phyloP scores from a whole-genome alignment of 78 protist species.

The Tieghemostelium lacteum region DNA sequence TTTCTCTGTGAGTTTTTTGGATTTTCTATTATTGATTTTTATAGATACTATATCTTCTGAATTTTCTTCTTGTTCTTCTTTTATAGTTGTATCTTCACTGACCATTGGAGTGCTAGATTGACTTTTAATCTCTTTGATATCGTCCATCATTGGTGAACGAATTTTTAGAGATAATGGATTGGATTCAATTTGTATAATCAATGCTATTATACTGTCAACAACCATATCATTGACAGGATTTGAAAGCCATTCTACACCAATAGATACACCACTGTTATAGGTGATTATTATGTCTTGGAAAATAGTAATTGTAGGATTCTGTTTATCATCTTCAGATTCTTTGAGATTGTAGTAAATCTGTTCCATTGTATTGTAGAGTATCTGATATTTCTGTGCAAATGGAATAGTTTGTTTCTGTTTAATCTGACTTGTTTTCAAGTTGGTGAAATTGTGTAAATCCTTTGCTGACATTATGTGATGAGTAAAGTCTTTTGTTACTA shows the following conservation, averaged over 20 bases:
- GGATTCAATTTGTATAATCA: slow-evolving; percentile 82
- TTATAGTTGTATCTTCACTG: neutral
- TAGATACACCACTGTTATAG: slow-evolving; percentile 1
- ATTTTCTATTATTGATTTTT: slow-evolving; percentile 2
- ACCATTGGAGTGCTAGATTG: neutral
- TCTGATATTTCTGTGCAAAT: slow-evolving; percentile 43
- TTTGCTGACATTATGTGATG: slow-evolving; percentile 53
- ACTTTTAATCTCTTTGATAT: neutral
- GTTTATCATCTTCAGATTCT: neutral
- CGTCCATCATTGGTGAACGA: neutral
- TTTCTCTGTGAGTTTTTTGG: slow-evolving; percentile 20
- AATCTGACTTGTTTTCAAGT: slow-evolving; percentile 54
- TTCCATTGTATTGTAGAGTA: slow-evolving; percentile 44
- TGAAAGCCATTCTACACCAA: slow-evolving; percentile 80
- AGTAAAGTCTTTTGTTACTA: slow-evolving; percentile 82
- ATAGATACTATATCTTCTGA: slow-evolving; percentile 1
- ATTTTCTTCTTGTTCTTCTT: neutral
- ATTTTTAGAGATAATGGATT: slow-evolving; percentile 67
- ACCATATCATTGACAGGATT: slow-evolving; percentile 87
- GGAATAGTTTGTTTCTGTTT: slow-evolving; percentile 50
- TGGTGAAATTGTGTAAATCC: slow-evolving; percentile 71
- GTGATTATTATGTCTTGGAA: slow-evolving; percentile 23
- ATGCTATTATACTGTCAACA: slow-evolving; percentile 82
- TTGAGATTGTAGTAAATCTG: slow-evolving; percentile 70
- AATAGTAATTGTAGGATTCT: neutral